Percentiles rank a stretch among this genome's conserved stretches.
These are phyloP conservation scores for Penicillium herquei DNA, from an alignment of 495 filamentous ascomycete genomes.

Conservation along the genomic window DNA sequence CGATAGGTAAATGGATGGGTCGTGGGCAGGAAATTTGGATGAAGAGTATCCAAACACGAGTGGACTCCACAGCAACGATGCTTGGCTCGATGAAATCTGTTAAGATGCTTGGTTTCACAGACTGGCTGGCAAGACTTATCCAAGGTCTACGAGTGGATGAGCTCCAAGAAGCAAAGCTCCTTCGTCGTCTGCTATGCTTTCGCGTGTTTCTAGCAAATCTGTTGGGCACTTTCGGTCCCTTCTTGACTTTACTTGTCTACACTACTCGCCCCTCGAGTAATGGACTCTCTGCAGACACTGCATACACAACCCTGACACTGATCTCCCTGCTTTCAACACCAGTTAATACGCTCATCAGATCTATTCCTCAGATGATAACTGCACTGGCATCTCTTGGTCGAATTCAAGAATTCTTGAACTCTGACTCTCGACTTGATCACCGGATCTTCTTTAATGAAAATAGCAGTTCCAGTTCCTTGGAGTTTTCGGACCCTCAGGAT, in stretches of 20 bases:
- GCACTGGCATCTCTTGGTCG: constrained; percentile 10
- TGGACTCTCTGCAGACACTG: neutral
- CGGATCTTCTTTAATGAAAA: neutral
- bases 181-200: constrained; percentile 2
- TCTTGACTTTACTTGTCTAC: neutral
- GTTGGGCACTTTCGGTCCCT: neutral
- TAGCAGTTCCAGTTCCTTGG: neutral
- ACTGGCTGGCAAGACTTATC: constrained; percentile 24
- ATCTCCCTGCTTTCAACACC: constrained; percentile 6
- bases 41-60: constrained; percentile 45
- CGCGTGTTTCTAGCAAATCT: constrained; percentile 3
- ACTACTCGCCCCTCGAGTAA: neutral
- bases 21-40: constrained; percentile 23
- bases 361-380: constrained; percentile 11
- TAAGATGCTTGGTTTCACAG: constrained; percentile 55
- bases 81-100: constrained; percentile 53
- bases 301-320: constrained; percentile 6
- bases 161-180: constrained; percentile 12
- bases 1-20: constrained; percentile 2
- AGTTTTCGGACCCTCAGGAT: neutral
- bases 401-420: constrained; percentile 15
- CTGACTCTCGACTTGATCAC: constrained; percentile 10
- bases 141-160: constrained; percentile 15
- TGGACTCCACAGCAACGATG: constrained; percentile 45
- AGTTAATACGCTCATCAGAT: constrained; percentile 11